Percentiles rank a stretch among this genome's conserved stretches.
These are phyloP conservation scores for Lasiodiplodia citricola DNA, from an alignment of 2,329 filamentous ascomycete species.

Conservation along the genomic window DNA sequence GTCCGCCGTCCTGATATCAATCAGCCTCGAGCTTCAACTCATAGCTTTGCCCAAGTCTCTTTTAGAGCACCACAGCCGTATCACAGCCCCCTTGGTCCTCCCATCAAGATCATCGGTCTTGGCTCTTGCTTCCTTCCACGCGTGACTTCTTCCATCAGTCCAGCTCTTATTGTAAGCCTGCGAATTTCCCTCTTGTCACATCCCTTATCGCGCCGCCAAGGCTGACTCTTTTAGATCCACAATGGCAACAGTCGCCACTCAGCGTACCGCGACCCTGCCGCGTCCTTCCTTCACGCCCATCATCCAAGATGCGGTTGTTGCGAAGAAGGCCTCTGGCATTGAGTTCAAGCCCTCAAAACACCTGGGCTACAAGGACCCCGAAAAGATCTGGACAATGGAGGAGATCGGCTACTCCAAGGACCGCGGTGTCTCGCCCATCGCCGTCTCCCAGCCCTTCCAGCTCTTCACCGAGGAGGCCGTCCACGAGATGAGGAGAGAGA, in stretches of 20 bases:
- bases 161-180: neutral
- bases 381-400: constrained; percentile 63
- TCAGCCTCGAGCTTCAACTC: constrained; percentile 12
- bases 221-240: constrained; percentile 10
- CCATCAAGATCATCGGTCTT: neutral
- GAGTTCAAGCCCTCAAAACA: constrained; percentile 63
- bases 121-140: constrained; percentile 5
- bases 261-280: constrained; percentile 36
- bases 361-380: constrained; percentile 57
- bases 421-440: constrained; percentile 65
- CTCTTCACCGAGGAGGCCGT: constrained; percentile 68
- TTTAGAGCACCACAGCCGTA: neutral
- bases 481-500: constrained; percentile 65
- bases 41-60: neutral
- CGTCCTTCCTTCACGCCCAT: constrained; percentile 41
- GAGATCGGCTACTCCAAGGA: constrained; percentile 63
- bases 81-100: neutral
- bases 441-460: constrained; percentile 68
- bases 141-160: neutral
- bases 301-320: constrained; percentile 33
- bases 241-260: constrained; percentile 40
- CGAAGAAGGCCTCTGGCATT: constrained; percentile 30
- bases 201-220: constrained; percentile 8
- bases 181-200: too few relatives aligned
- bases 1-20: neutral